Conservation (phyloP, 768 basidiomycete species). For the Coprinopsis marcescibilis region DNA sequence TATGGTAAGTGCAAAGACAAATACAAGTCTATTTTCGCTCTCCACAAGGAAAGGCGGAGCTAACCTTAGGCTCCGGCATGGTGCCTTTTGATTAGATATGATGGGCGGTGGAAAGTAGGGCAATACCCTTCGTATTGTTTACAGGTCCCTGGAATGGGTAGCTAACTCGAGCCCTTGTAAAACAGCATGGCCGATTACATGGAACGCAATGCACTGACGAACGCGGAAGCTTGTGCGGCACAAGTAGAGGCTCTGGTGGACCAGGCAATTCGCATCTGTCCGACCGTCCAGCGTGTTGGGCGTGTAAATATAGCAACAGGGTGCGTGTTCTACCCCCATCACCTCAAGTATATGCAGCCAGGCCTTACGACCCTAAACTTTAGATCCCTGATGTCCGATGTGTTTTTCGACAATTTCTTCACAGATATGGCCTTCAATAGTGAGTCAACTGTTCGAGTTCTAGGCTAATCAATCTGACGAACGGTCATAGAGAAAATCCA, state of each 20-base stretch:
- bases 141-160: not conserved
- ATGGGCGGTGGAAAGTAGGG: constrained; percentile 38
- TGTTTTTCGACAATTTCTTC: constrained; percentile 29
- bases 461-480: not conserved
- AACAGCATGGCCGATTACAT: constrained; percentile 33
- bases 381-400: constrained; percentile 8
- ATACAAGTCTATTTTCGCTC: not conserved
- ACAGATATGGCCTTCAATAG: constrained; percentile 39
- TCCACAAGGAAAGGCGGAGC: not conserved
- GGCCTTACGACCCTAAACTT: not conserved
- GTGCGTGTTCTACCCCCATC: constrained; percentile 16
- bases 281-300: constrained; percentile 32
- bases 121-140: too few species aligned
- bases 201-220: constrained; percentile 35
- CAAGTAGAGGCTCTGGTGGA: constrained; percentile 31
- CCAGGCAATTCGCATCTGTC: constrained; percentile 33
- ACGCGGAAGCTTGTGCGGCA: constrained; percentile 28
- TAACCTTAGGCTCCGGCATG: constrained; percentile 1
- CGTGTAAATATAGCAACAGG: constrained; percentile 33
- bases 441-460: constrained; percentile 16
- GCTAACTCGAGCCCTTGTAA: not conserved
- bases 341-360: not conserved
- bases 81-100: constrained; percentile 25
- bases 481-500: constrained; percentile 33
- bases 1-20: constrained; percentile 24